A percentile compares a stretch with the other conserved stretches of the same genome.
Conservation (phyloP, 495 filamentous ascomycete genomes). For the Durotheca rogersii region DNA sequence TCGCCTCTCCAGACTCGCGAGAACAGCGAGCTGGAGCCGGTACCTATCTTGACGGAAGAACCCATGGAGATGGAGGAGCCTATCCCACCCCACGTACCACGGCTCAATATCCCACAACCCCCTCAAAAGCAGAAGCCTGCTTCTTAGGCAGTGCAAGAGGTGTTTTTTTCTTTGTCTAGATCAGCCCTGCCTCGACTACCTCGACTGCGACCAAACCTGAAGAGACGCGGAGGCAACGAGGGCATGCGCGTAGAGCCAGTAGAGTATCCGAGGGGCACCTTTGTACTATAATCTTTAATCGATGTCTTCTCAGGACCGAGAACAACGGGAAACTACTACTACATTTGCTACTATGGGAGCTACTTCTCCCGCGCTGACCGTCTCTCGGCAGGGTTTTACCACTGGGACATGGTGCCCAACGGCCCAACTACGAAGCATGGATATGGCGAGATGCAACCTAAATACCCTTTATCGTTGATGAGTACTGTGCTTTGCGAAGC, state of each 20-base stretch:
- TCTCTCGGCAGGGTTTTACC: background rate
- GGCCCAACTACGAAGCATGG: constrained; percentile 1
- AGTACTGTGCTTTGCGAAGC: constrained; percentile 6
- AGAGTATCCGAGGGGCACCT: constrained; percentile 19
- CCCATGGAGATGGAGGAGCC: constrained; percentile 38
- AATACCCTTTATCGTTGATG: constrained; percentile 6
- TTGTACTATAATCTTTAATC: constrained; percentile 23
- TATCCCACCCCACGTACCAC: constrained; percentile 39
- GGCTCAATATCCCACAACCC: constrained; percentile 44
- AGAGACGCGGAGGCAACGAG: constrained; percentile 5
- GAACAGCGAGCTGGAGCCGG: constrained; percentile 19
- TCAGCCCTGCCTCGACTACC: constrained; percentile 11
- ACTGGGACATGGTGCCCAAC: background rate
- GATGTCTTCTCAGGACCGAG: constrained; percentile 10
- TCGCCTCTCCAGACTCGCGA: constrained; percentile 31
- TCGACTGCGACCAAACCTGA: constrained; percentile 2
- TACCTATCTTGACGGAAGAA: constrained; percentile 41
- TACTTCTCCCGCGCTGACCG: constrained; percentile 9
- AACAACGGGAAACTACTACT: background rate
- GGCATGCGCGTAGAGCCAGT: constrained; percentile 6
- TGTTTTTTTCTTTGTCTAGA: constrained; percentile 31
- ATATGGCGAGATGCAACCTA: background rate
- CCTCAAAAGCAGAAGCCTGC: constrained; percentile 40
- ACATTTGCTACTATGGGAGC: constrained; percentile 1
- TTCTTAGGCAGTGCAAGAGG: constrained; percentile 35